Conservation (phyloP, 2,329 filamentous ascomycete genomes). For the Mycogone perniciosa region DNA sequence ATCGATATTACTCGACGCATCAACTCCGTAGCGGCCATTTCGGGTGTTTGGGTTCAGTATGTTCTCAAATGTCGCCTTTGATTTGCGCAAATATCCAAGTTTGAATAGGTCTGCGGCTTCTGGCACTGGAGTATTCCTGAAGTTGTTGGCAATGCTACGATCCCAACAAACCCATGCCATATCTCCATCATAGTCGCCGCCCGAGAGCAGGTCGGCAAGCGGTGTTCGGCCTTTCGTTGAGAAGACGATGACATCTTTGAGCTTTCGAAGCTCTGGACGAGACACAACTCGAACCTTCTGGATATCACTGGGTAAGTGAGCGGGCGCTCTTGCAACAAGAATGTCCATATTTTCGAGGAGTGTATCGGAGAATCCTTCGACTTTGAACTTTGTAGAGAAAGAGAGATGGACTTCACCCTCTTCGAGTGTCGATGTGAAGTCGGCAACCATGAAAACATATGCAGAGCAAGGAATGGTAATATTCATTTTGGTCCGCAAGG, state of each 20-base stretch:
- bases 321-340: conserved; percentile 63
- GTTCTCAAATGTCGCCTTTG: conserved; percentile 40
- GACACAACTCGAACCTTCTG: conserved; percentile 59
- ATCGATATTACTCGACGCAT: conserved; percentile 21
- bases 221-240: conserved; percentile 53
- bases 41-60: conserved; percentile 25
- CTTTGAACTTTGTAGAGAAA: conserved; percentile 60
- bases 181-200: conserved; percentile 79
- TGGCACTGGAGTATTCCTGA: conserved; percentile 47
- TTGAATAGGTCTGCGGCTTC: conserved; percentile 36
- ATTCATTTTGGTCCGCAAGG: conserved; percentile 50
- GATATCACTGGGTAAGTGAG: conserved; percentile 64
- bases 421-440: conserved; percentile 54
- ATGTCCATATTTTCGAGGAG: conserved; percentile 53
- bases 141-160: conserved; percentile 55
- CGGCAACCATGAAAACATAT: conserved; percentile 60
- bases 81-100: conserved; percentile 42
- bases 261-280: conserved; percentile 52
- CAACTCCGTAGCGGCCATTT: not conserved
- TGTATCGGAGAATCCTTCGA: conserved; percentile 46
- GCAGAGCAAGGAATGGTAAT: conserved; percentile 57
- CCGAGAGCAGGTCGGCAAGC: conserved; percentile 64
- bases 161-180: conserved; percentile 76
- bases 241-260: conserved; percentile 80
- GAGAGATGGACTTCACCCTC: conserved; percentile 62